Evolutionary conservation across 495 filamentous ascomycete species (phyloP).

Genomic region (Endocarpon pusillum): DNA sequence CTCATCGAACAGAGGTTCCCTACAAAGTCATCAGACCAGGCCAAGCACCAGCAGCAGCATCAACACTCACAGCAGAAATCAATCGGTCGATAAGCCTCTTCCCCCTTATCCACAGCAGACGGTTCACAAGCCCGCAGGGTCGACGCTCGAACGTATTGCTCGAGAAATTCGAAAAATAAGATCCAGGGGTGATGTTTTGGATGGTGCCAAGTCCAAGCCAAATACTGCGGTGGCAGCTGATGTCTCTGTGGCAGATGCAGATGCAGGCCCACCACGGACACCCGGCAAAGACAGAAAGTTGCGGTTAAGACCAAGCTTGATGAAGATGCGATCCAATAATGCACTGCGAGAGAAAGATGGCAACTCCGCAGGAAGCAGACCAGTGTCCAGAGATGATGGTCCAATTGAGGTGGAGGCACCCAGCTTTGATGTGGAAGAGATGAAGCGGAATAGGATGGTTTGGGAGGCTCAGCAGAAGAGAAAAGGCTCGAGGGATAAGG

Average conservation of each 20-base stretch:
- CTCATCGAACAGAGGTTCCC: no score
- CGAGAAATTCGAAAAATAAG: slow-evolving; percentile 36
- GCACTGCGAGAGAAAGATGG: slow-evolving; percentile 12
- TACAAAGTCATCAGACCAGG: slow-evolving; percentile 12
- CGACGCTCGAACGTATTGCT: slow-evolving; percentile 40
- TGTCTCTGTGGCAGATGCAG: no score
- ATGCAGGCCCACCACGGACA: neutral
- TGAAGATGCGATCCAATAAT: slow-evolving; percentile 33
- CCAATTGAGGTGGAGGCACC: slow-evolving; percentile 15
- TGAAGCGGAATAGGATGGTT: slow-evolving; percentile 29
- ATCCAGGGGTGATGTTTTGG: slow-evolving; percentile 13
- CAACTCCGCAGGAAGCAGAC: slow-evolving; percentile 13
- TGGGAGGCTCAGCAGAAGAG: slow-evolving; percentile 29
- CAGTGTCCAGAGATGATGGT: no score
- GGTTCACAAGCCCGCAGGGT: slow-evolving; percentile 21
- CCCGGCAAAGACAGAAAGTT: slow-evolving; percentile 8
- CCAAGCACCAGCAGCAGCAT: slow-evolving; percentile 21
- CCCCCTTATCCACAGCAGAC: slow-evolving; percentile 15
- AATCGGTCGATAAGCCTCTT: slow-evolving; percentile 26
- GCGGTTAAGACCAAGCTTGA: slow-evolving; percentile 19
- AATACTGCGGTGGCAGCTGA: no score
- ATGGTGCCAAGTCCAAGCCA: slow-evolving; percentile 6
- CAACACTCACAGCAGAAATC: slow-evolving; percentile 11
- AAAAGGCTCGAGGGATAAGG: no score
- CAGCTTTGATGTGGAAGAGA: slow-evolving; percentile 32